phyloP scores from a whole-genome alignment of 1,284 basidiomycete species.

The Somion occarium region DNA sequence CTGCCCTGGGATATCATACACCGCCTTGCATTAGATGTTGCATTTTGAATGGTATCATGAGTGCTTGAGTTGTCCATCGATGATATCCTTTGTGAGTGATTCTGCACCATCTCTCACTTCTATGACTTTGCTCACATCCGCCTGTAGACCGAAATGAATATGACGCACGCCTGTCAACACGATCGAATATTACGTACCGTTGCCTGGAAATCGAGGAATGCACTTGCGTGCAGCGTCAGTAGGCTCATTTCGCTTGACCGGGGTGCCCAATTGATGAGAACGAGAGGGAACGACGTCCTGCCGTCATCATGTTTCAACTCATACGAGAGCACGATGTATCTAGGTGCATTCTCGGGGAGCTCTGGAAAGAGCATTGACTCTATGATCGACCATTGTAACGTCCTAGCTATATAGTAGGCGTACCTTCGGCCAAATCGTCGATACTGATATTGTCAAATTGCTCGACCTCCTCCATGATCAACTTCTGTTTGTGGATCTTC shows the following conservation, averaged over 20 bases:
- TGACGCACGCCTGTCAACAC: not conserved
- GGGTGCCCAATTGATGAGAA: constrained; percentile 86
- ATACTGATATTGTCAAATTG: constrained; percentile 72
- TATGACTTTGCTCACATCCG: constrained; percentile 70
- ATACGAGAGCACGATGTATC: constrained; percentile 84
- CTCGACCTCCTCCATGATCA: constrained; percentile 80
- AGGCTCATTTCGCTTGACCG: constrained; percentile 68
- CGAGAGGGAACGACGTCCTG: constrained; percentile 78
- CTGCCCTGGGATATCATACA: not conserved
- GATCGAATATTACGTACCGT: constrained; percentile 42
- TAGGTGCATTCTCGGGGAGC: constrained; percentile 84
- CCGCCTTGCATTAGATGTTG: not conserved
- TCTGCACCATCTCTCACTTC: constrained; percentile 82
- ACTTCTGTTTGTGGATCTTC: constrained; percentile 80
- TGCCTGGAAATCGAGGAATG: constrained; percentile 74
- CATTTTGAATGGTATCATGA: too few relatives aligned
- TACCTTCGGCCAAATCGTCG: constrained; percentile 84
- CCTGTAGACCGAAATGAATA: constrained; percentile 33
- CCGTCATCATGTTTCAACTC: constrained; percentile 82
- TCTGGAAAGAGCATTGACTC: constrained; percentile 53
- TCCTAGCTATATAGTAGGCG: constrained; percentile 12
- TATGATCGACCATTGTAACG: too few relatives aligned
- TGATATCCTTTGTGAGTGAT: constrained; percentile 63
- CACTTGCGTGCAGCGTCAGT: constrained; percentile 82
- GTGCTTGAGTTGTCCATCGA: constrained; percentile 59